phyloP scores from a whole-genome alignment of 768 basidiomycete genomes.

The Pisolithus marmoratus region DNA sequence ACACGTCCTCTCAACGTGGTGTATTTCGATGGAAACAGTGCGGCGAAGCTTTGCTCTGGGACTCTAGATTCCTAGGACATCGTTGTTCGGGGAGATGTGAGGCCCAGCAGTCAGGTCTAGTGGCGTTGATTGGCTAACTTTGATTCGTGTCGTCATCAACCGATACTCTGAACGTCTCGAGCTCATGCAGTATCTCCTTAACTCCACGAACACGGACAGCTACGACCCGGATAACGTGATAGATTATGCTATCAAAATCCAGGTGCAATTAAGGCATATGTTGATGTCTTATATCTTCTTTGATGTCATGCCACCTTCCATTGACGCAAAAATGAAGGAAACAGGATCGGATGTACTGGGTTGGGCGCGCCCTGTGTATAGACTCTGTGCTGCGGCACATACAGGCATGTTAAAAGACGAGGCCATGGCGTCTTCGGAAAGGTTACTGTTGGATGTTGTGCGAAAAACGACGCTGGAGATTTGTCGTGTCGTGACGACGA shows the following conservation, averaged over 20 bases:
- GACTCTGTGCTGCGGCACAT: no score
- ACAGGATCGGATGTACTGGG: no score
- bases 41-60: conserved; percentile 26
- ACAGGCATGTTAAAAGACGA: no score
- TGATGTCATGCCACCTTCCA: neutral
- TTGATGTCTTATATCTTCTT: conserved; percentile 7
- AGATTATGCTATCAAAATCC: conserved; percentile 3
- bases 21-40: conserved; percentile 29
- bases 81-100: conserved; percentile 23
- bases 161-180: conserved; percentile 41
- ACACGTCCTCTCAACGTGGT: conserved; percentile 25
- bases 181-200: conserved; percentile 32
- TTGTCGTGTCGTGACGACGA: no score
- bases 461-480: no score
- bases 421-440: no score
- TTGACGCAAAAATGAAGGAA: no score
- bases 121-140: conserved; percentile 38
- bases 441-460: no score
- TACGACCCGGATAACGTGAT: conserved; percentile 7
- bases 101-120: conserved; percentile 15
- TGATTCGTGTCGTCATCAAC: conserved; percentile 34
- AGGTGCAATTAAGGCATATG: conserved; percentile 18
- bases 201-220: conserved; percentile 6
- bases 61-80: conserved; percentile 34
- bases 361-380: no score